Evolutionary conservation across 2,329 filamentous ascomycete genomes (phyloP), one percentile per base, ranked within the genome.

Genomic region (Chaetomium sp.): DNA sequence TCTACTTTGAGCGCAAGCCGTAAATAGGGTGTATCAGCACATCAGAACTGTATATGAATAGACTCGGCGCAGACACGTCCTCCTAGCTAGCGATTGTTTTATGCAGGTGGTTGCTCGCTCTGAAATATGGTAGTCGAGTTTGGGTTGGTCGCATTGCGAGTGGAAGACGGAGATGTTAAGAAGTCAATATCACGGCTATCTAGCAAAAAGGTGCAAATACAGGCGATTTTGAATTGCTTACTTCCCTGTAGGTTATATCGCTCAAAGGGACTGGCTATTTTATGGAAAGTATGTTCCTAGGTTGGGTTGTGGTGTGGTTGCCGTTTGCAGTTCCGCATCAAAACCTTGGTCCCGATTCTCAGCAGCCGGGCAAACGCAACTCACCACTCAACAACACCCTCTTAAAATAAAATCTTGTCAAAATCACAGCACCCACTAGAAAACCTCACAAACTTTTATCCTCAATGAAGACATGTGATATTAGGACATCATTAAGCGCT

Each of bases 1-100:
- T 81, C 56, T 97, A 96, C 79, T 95, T 94, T 76, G 91, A 94
- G 78, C 87, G 92, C 63, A 78, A 79, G 69, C 62, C 67, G 10
- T 73, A 68, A 62, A 68, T 13, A 57, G 60, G 33, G 58, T 66
- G 66, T 68, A 65, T 45, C 62, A 68, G 59, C 63, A 65, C 57
- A 62, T 59, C 50, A 64, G 53, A 57, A 60, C 31, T 33, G 58
- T 63, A 63, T 59, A 60, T 58, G 64, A 60, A 33, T 60, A 57
- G 27, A 64, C 35, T 53, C 12, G 35, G 49, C 50, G 31, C 45
- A 29, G 6, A 27, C 38, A 50, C 51, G 19, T 33, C 54, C 13
- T 31, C 12, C 27, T 8, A 33, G 33, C 13, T 25, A 55, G 50
- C 16, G 2, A 23, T 13, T 51, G 47, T 49, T 31, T 29, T 25